Conservation (phyloP, 176 grass and related monocot genomes). For the Olyra latifolia region DNA sequence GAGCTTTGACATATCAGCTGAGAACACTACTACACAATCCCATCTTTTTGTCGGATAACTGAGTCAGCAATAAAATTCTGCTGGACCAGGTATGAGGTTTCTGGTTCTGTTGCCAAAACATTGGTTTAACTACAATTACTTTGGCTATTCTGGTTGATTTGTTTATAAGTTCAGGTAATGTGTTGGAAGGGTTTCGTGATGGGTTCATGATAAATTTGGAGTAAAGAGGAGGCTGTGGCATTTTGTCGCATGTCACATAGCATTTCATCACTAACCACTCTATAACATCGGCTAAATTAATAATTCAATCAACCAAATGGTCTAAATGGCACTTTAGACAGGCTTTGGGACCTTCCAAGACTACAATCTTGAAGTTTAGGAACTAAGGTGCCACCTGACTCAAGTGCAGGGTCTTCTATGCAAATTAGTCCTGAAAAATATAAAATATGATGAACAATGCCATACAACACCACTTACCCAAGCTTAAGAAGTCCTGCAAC, state of each 20-base stretch:
- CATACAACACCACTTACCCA: slow-evolving; percentile 58
- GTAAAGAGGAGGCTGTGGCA: background rate
- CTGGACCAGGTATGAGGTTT: slow-evolving; percentile 7
- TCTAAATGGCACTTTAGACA: slow-evolving; percentile 11
- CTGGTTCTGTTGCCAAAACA: background rate
- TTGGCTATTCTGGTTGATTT: background rate
- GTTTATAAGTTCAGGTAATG: background rate
- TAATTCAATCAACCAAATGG: background rate
- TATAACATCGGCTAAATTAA: background rate
- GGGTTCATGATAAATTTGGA: background rate
- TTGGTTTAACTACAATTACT: background rate
- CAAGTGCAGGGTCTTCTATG: background rate
- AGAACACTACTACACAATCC: background rate
- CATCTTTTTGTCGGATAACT: background rate
- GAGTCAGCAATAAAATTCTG: background rate
- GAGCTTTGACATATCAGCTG: background rate
- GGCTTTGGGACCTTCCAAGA: background rate
- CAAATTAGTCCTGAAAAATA: background rate
- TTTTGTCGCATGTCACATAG: background rate
- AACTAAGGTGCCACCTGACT: background rate
- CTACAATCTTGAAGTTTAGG: slow-evolving; percentile 1
- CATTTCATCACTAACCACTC: slow-evolving; percentile 1
- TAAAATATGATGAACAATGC: background rate
- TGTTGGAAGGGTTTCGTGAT: background rate
- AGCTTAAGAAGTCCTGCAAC: slow-evolving; percentile 97